phyloP scores from a whole-genome alignment of 1,284 basidiomycete species.

The Ganoderma lingzhi region DNA sequence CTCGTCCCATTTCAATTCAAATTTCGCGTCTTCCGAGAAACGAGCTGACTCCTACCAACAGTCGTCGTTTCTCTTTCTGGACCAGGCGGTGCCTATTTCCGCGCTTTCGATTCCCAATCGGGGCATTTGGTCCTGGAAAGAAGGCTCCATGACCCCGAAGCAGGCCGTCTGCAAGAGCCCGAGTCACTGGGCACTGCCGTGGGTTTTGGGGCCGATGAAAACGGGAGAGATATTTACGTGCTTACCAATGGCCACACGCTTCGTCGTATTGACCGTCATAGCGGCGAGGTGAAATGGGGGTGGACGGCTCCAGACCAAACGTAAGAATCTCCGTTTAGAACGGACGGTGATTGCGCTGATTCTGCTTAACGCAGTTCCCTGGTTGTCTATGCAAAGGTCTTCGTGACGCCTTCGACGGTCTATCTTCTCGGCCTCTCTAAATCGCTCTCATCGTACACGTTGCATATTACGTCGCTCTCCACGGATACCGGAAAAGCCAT shows the following conservation, averaged over 20 bases:
- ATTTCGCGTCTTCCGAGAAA: background rate
- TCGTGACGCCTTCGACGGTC: conserved; percentile 59
- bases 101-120: conserved; percentile 70
- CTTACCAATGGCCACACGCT: conserved; percentile 70
- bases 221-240: conserved; percentile 55
- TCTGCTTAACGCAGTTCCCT: conserved; percentile 55
- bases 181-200: conserved; percentile 54
- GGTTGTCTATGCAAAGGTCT: conserved; percentile 69
- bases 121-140: conserved; percentile 80
- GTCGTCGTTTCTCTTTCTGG: conserved; percentile 82
- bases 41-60: conserved; percentile 39
- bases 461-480: conserved; percentile 71
- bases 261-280: conserved; percentile 52
- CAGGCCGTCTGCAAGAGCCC: conserved; percentile 59
- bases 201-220: conserved; percentile 44
- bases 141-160: conserved; percentile 56
- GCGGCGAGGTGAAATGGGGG: conserved; percentile 66
- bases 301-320: conserved; percentile 71
- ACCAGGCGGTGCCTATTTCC: conserved; percentile 73
- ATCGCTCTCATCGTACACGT: conserved; percentile 66
- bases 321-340: conserved; percentile 47
- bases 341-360: conserved; percentile 11
- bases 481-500: conserved; percentile 63
- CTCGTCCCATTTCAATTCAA: background rate
- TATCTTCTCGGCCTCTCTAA: conserved; percentile 78